phyloP scores from a whole-genome alignment of 345 rosid genomes.

The Trapa bicornis region DNA sequence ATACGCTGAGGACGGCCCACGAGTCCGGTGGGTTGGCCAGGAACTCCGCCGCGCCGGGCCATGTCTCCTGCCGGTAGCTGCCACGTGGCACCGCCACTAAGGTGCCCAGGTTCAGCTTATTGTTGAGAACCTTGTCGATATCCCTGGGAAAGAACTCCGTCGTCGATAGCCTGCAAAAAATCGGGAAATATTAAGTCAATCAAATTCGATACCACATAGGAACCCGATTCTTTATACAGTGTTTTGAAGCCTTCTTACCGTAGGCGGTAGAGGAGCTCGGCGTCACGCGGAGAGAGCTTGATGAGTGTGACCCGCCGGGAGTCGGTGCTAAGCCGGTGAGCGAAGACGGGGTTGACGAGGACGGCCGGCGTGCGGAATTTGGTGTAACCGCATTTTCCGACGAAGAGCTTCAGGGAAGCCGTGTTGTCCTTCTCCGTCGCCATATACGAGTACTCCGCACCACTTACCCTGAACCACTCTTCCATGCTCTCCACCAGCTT shows the following conservation, averaged over 20 bases:
- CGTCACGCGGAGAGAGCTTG: conserved; percentile 36
- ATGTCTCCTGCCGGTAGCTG: conserved; percentile 12
- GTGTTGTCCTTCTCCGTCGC: conserved; percentile 88
- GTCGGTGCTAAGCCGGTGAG: conserved; percentile 51
- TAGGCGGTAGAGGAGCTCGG: conserved; percentile 58
- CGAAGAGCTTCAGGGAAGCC: conserved; percentile 82
- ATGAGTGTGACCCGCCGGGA: conserved; percentile 41
- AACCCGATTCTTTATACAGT: not conserved
- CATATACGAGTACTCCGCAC: conserved; percentile 80
- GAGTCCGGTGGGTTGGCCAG: conserved; percentile 66
- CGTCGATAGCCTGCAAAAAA: conserved; percentile 40
- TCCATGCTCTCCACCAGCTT: conserved; percentile 56
- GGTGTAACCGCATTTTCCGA: conserved; percentile 78
- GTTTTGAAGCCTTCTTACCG: not conserved
- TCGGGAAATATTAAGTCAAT: not conserved
- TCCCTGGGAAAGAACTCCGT: conserved; percentile 95
- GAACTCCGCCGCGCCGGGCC: conserved; percentile 57
- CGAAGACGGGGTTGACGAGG: conserved; percentile 84
- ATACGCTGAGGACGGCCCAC: conserved; percentile 77
- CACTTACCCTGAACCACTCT: conserved; percentile 71
- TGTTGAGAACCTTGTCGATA: conserved; percentile 65
- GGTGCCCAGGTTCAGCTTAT: conserved; percentile 65
- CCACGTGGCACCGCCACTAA: conserved; percentile 73
- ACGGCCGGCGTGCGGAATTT: conserved; percentile 81
- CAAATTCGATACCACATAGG: not conserved